Base-by-base conservation (phyloP, 1,284 basidiomycete species). In the Tilletia indica region DNA sequence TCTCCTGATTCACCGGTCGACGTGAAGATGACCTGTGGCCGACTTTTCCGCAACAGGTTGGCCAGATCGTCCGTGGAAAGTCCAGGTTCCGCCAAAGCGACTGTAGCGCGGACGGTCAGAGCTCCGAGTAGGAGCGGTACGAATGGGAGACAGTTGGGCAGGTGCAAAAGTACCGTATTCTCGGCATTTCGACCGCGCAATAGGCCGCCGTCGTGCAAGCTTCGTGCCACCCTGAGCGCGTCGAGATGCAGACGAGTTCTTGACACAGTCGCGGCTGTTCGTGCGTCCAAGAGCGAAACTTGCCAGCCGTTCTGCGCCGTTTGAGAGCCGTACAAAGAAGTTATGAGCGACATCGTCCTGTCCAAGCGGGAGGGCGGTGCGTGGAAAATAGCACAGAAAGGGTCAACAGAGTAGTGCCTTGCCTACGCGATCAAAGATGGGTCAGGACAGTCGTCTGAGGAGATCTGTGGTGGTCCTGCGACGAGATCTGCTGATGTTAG, bases 91-190 rank as follows among this genome's bases (percentile, higher is more conserved):
- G 14, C 42, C 6, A 67, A n/a, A 16, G 25, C 66, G 6, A 47
- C 66, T 11, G 8, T 34, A 12, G 66, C 45, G n/a, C n/a, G 6
- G n/a, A 21, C 39, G 11, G 42, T 25, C 16, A 67, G 42, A 5
- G 19, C 45, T 12, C 66, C 47, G 14, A 67, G 42, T 4, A 47
- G 42, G 4, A 49, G 25, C 4, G 42, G 25, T 12, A 47, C 66
- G 48, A 67, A 67, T 9, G 45, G 4, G 8, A 67, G 25, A 45
- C 66, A 38, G 42, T 67, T 67, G 6, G 66, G 47, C 39, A 47
- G 42, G 36, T 47, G 47, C n/a, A 49, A 12, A 38, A 38, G 25
- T 12, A 67, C 66, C 21, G 45, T 48, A 58, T 21, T 31, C 42
- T 45, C 42, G 42, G 42, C 42, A 34, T 25, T 58, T 25, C 21